Evolutionary conservation across 2,329 filamentous ascomycete genomes (phyloP), one percentile per base, ranked within the genome.

Genomic region (Escovopsis sp.): DNA sequence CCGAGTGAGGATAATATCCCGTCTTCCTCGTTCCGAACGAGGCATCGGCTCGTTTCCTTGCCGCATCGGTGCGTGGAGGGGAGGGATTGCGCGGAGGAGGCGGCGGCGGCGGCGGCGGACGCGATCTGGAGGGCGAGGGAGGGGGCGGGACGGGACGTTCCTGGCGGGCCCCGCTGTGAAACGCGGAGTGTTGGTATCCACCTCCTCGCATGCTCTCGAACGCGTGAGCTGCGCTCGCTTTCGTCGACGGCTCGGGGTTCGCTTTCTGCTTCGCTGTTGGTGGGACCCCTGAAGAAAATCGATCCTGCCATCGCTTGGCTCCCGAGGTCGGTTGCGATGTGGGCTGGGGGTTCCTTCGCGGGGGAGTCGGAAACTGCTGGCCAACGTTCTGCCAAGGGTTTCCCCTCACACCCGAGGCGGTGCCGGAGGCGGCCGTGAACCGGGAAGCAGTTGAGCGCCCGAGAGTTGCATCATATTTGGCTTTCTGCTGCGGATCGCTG

Each of bases 301-400:
- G 58, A 6, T 55, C 56, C 36, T 63, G 59, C 56, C 69, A 72
- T 53, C 67, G 61, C 28, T 67, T 59, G 4, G 67, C 65, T 3
- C 67, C 67, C 1, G 65, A 62, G 7, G 59, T 49, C 32, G 54
- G 28, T 38, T 51, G 47, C 44, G 53, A 41, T 34, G 61, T 48
- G 11, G 59, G 40, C 19, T 38, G 34, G 4, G 43, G 52, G 23
- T 58, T 61, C 6, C 66, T 61, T 10, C 63, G 60, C 19, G 70
- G 70, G 19, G 73, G 73, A 10, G 67, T 61, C 12, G 70, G 70
- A 46, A 66, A 77, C 40, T 69, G 62, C 23, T 65, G 60, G 33
- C 60, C 61, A 5, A 63, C 66, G 51, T 73, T 64, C 43, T 66
- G 59, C 69, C 72, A 77, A 1, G 73, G 73, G 49, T 77, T 77